These are phyloP conservation scores for Buddleja alternifolia DNA, from an alignment of 257 asterid genomes.

Conservation along the genomic window DNA sequence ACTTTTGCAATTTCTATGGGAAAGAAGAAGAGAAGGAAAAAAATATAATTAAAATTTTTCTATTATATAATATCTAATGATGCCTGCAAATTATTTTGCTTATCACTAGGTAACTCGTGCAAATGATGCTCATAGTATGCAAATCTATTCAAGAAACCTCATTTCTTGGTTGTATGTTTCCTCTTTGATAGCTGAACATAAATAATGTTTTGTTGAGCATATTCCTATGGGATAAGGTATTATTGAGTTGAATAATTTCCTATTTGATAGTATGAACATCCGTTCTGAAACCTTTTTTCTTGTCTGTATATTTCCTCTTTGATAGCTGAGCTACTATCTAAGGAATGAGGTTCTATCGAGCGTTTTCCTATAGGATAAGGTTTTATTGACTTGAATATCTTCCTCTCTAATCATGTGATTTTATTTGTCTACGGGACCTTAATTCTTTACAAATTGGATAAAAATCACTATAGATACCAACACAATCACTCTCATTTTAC, in stretches of 20 bases:
- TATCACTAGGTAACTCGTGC: background rate
- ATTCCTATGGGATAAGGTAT: too few species aligned
- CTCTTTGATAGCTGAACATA: too few species aligned
- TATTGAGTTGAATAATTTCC: too few species aligned
- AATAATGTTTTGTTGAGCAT: too few species aligned
- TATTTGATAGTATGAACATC: too few species aligned
- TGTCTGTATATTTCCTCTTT: background rate
- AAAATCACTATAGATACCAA: background rate
- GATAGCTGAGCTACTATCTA: background rate
- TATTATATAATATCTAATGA: background rate
- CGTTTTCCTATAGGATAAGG: background rate
- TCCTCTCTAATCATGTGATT: background rate
- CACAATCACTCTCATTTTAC: background rate
- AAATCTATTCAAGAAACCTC: too few species aligned
- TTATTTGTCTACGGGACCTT: too few species aligned
- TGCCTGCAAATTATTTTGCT: background rate
- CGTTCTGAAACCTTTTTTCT: background rate
- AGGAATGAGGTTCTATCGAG: background rate
- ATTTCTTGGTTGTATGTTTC: too few species aligned
- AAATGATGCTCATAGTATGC: conserved; percentile 4
- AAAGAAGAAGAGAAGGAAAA: conserved; percentile 6
- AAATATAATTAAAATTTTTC: background rate
- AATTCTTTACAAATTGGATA: too few species aligned
- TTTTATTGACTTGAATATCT: background rate
- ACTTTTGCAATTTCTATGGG: background rate